Evolutionary conservation across 805 yeast genomes (phyloP).

Genomic region (Cyberlindnera americana): DNA sequence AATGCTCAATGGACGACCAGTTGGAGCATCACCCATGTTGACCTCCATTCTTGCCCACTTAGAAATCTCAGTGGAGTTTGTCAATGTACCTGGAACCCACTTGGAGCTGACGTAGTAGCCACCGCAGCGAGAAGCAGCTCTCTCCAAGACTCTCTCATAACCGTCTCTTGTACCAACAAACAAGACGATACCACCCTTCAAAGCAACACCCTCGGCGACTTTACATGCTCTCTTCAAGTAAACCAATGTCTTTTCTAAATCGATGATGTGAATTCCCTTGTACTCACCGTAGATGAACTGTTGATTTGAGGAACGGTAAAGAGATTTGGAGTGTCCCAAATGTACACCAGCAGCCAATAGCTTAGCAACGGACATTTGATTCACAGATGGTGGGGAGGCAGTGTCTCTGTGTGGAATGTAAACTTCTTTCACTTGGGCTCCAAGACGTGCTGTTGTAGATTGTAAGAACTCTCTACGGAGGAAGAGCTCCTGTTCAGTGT

Average conservation of each 20-base stretch:
- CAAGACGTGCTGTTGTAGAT: constrained; percentile 50
- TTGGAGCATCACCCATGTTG: constrained; percentile 66
- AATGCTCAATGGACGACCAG: constrained; percentile 52
- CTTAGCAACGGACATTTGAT: constrained; percentile 61
- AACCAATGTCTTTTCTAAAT: constrained; percentile 76
- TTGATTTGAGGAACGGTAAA: constrained; percentile 78
- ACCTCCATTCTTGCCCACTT: constrained; percentile 69
- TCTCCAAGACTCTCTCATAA: constrained; percentile 68
- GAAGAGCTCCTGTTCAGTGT: constrained; percentile 72
- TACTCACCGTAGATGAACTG: constrained; percentile 86
- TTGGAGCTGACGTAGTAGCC: constrained; percentile 80
- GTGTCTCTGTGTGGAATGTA: constrained; percentile 70
- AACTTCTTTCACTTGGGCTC: constrained; percentile 58
- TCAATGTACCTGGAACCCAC: constrained; percentile 95
- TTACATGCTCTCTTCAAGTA: constrained; percentile 77
- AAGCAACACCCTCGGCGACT: constrained; percentile 79
- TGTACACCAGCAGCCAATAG: constrained; percentile 92
- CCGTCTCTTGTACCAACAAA: constrained; percentile 83
- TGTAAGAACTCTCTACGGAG: constrained; percentile 69
- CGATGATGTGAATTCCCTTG: constrained; percentile 88
- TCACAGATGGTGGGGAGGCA: constrained; percentile 51
- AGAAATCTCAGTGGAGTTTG: constrained; percentile 71
- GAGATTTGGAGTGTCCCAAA: constrained; percentile 81
- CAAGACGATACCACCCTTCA: constrained; percentile 79
- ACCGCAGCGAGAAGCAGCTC: constrained; percentile 71